Base-by-base conservation (phyloP, 1,284 basidiomycete genomes). In the Athelia sp. region DNA sequence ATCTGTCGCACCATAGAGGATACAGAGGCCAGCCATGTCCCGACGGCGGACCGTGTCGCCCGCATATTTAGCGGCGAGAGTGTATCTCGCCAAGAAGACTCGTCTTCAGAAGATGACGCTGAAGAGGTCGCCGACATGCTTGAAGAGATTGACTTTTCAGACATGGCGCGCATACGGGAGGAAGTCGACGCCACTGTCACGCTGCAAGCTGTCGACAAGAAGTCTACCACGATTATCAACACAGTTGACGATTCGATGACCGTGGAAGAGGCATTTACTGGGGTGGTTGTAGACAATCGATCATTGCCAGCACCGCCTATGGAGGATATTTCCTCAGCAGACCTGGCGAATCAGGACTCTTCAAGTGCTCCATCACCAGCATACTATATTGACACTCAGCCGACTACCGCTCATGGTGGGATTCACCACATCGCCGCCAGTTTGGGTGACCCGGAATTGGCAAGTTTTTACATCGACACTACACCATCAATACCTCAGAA, bases 81-180 rank as follows among this genome's bases (percentile, higher is more conserved):
- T 51, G 46, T 58, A 13, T 59, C 60, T 29, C 60, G 52, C 2
- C 56, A 54, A 23, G 54, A 58, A 23, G 58, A 64, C 8, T 58
- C 62, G 29, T 50, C 57, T 4, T 56, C 62, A 18, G 59, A 56
- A 3, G 62, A 61, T 1, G 68, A 67, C 17, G 60, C 62, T 3
- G 67, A 67, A 10, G 64, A 62, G 8, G 65, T 64, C 4, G 70
- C 67, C 22, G 73, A 77, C 51, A 64, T 68, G 11, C 60, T 86
- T 3, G 76, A 81, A 62, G 84, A 84, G 60, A 71, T 86, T 15
- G 80, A 88, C 57, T 88, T 86, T 54, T 69, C 73, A 18, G 82
- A 87, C 45, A 58, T 84, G 35, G 75, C 65, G 1, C 70, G 67
- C 50, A 52, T 85, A 3, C 67, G 71, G 35, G 63, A 64, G 18